Base-by-base conservation (phyloP, 805 yeast genomes). In the Metschnikowia similis region DNA sequence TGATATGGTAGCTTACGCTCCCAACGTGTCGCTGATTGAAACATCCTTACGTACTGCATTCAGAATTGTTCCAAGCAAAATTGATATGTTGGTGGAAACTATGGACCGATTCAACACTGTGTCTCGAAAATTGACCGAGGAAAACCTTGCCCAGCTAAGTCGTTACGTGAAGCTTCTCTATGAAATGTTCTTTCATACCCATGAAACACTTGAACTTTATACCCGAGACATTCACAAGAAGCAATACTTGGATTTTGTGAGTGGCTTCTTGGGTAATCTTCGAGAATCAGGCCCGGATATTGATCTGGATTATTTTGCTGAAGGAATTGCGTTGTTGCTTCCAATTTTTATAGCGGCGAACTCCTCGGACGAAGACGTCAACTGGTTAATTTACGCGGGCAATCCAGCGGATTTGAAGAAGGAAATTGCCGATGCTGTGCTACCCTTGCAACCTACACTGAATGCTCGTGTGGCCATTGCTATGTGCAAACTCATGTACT, bases 281-380 rank as follows among this genome's bases (percentile, higher is more conserved):
- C 34, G 14, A 60, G n/a, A 29, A 7, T 34, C 46, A 8, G 39
- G 35, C 8, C 8, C 35, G 11, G n/a, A 63, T 50, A 66, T 66
- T 2, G 74, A 78, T 52, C 60, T 71, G 28, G 71, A 74, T 13
- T 88, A 88, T 85, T 81, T 82, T 57, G 77, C 85, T 0, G 72
- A 78, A 49, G 80, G 82, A 0, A 61, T 89, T 34, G 64, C 74
- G 27, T 74, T 83, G 4, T 71, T 82, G 41, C 87, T 83, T 48
- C 79, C 77, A 34, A 65, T 83, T 3, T 58, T 87, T 39, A 71
- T 83, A 63, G 73, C 6, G 79, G 75, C 50, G 54, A 61, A 14
- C 48, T 74, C 14, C 2, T 41, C 40, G 26, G 39, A 41, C 14
- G 44, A n/a, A 3, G 58, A 53, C 49, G 52, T 17, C 34, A 35